Evolutionary conservation across 805 yeast species (phyloP).

Genomic region (Lipomyces sp.): DNA sequence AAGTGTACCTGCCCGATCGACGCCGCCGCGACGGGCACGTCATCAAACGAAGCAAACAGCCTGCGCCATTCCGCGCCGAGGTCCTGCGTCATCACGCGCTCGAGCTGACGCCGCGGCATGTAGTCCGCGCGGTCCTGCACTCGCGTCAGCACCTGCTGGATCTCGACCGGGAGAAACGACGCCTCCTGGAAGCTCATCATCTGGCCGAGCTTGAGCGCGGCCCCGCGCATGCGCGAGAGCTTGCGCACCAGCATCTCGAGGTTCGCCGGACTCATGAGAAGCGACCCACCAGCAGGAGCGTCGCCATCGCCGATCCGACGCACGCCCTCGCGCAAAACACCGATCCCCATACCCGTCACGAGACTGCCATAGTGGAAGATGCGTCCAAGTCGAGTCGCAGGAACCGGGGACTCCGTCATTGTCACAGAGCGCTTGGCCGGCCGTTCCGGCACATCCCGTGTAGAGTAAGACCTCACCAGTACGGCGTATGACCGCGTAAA

Average conservation of each 20-base stretch:
- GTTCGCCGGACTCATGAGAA: slow-evolving; percentile 75
- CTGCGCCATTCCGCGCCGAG: slow-evolving; percentile 78
- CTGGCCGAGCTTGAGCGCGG: slow-evolving; percentile 96
- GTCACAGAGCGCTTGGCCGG: not conserved
- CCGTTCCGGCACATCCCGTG: not conserved
- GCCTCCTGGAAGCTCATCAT: slow-evolving; percentile 78
- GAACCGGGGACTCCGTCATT: slow-evolving; percentile 58
- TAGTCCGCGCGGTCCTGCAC: slow-evolving; percentile 95
- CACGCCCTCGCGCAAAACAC: slow-evolving; percentile 75
- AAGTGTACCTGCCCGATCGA: slow-evolving; percentile 95
- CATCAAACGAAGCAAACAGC: slow-evolving; percentile 71
- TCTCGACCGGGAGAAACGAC: slow-evolving; percentile 58
- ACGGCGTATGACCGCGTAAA: too few relatives aligned
- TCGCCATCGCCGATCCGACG: slow-evolving; percentile 52
- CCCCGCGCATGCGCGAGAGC: slow-evolving; percentile 95
- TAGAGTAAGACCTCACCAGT: too few relatives aligned
- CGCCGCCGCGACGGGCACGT: slow-evolving; percentile 93
- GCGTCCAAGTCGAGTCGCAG: slow-evolving; percentile 81
- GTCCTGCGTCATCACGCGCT: slow-evolving; percentile 65
- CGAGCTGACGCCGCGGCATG: slow-evolving; percentile 91
- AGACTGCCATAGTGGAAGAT: slow-evolving; percentile 88
- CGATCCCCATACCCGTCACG: slow-evolving; percentile 87
- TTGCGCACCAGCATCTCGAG: slow-evolving; percentile 84
- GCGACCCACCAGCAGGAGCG: slow-evolving; percentile 45
- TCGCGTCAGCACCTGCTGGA: slow-evolving; percentile 71